phyloP scores from a whole-genome alignment of 148 eudicot genomes.

The Rhododendron mucronatum region DNA sequence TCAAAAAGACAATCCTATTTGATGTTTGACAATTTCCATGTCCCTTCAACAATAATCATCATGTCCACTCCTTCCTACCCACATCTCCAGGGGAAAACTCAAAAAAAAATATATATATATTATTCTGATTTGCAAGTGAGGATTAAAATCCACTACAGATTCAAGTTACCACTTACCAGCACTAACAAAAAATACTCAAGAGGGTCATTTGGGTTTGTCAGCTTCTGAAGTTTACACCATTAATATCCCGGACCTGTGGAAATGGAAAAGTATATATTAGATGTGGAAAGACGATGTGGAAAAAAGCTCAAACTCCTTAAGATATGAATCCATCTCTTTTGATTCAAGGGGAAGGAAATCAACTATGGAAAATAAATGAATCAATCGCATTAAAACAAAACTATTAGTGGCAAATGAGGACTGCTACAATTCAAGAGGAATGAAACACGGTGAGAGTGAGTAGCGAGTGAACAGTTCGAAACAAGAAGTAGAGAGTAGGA shows the following conservation, averaged over 20 bases:
- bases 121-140: background rate
- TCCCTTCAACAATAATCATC: slow-evolving; percentile 23
- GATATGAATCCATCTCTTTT: background rate
- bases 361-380: no score
- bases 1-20: no score
- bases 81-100: background rate
- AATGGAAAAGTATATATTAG: background rate
- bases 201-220: background rate
- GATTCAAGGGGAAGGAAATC: no score
- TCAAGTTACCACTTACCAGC: background rate
- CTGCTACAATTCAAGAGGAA: no score
- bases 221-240: slow-evolving; percentile 23
- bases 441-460: no score
- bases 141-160: background rate
- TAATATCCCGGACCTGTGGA: slow-evolving; percentile 23
- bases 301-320: slow-evolving; percentile 26
- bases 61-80: background rate
- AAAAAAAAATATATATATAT: no score
- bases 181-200: slow-evolving; percentile 35
- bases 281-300: background rate
- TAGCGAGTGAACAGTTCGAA: no score
- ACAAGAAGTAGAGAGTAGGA: no score
- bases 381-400: no score
- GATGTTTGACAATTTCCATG: slow-evolving; percentile 11
- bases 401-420: no score